phyloP scores from a whole-genome alignment of 495 filamentous ascomycete genomes.

The Penicillium herquei region DNA sequence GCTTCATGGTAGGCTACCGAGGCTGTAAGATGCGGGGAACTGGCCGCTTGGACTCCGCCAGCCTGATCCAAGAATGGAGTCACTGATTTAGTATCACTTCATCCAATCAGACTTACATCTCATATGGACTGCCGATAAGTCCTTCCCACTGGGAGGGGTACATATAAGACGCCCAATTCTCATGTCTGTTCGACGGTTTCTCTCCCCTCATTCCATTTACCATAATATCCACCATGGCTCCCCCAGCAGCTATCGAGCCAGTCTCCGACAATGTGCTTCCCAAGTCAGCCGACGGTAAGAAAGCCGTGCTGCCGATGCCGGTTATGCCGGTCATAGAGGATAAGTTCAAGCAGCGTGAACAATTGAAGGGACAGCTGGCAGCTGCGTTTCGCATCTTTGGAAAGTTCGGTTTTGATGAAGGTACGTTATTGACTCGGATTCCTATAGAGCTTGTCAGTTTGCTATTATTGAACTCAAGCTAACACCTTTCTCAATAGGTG shows the following conservation, averaged over 20 bases:
- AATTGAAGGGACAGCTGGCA: conserved; percentile 63
- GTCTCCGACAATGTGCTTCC: conserved; percentile 11
- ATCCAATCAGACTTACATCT: no score
- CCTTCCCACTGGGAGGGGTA: no score
- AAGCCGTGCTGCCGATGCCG: background rate
- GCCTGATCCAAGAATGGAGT: no score
- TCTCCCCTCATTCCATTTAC: background rate
- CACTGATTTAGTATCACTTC: no score
- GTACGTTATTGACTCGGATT: conserved; percentile 14
- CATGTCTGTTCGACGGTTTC: no score
- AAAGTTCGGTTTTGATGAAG: conserved; percentile 65
- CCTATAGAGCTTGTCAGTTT: no score
- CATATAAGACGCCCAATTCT: no score
- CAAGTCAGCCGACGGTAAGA: conserved; percentile 18
- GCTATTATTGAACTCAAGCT: background rate
- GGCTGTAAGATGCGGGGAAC: no score
- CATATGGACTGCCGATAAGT: no score
- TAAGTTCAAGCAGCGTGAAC: conserved; percentile 60
- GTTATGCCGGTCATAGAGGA: conserved; percentile 28
- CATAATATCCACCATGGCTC: conserved; percentile 21
- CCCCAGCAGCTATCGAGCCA: conserved; percentile 31
- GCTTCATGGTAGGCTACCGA: no score
- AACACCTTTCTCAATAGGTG: conserved; percentile 26
- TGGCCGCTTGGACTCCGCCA: no score
- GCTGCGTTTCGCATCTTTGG: conserved; percentile 70